Conservation (phyloP, 1,139 yeast species). For the Arxiozyma telluris region DNA sequence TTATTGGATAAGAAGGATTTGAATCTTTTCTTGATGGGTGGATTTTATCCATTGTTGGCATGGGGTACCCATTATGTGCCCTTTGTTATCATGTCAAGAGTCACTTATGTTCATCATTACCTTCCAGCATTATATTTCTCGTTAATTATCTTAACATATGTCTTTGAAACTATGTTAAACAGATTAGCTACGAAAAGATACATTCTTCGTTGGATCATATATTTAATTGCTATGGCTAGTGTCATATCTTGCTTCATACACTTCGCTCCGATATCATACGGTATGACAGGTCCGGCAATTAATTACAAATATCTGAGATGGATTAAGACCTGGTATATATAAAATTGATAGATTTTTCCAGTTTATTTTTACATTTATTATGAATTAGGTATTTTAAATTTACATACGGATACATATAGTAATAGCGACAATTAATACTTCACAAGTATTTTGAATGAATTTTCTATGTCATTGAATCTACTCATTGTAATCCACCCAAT, state of each 20-base stretch:
- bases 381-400: too few relatives aligned
- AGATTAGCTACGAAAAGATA: constrained; percentile 30
- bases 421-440: too few relatives aligned
- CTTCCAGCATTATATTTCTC: constrained; percentile 96
- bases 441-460: too few relatives aligned
- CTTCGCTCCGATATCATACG: constrained; percentile 75
- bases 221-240: constrained; percentile 41
- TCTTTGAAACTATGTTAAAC: constrained; percentile 55
- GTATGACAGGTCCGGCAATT: constrained; percentile 75
- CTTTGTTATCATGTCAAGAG: constrained; percentile 91
- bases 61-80: constrained; percentile 94
- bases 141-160: constrained; percentile 67
- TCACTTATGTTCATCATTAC: constrained; percentile 94
- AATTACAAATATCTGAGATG: constrained; percentile 67
- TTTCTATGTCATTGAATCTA: too few relatives aligned
- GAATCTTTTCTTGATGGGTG: constrained; percentile 60
- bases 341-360: neutral
- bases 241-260: constrained; percentile 62
- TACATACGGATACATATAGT: too few relatives aligned
- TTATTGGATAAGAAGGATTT: constrained; percentile 36
- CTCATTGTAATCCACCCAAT: too few relatives aligned
- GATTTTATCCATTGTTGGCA: constrained; percentile 81
- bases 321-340: constrained; percentile 65
- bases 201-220: constrained; percentile 30
- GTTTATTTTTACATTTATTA: too few relatives aligned